These are phyloP conservation scores for Canavalia gladiata DNA, from an alignment of 306 rosid genomes.

Conservation along the genomic window DNA sequence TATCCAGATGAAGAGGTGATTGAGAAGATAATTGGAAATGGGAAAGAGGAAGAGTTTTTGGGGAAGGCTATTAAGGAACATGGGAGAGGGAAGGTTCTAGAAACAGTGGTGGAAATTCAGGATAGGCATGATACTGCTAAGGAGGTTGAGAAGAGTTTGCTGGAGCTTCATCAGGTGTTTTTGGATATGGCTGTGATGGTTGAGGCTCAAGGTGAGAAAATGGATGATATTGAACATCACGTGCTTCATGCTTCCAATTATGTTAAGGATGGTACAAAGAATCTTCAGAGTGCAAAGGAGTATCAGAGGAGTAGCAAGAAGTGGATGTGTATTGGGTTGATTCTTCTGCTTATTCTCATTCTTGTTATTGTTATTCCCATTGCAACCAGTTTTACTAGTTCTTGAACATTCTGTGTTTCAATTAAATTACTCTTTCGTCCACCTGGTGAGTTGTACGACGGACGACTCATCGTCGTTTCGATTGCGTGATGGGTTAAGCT, in stretches of 20 bases:
- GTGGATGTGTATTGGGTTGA: slow-evolving; percentile 76
- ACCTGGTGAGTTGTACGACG: not conserved
- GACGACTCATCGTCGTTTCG: slow-evolving; percentile 21
- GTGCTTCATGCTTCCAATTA: slow-evolving; percentile 77
- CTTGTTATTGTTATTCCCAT: slow-evolving; percentile 70
- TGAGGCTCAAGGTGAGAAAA: slow-evolving; percentile 91
- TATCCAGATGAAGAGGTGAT: slow-evolving; percentile 77
- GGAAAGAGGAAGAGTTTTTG: slow-evolving; percentile 67
- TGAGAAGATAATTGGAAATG: slow-evolving; percentile 79
- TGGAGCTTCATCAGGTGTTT: slow-evolving; percentile 87
- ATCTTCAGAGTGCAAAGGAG: slow-evolving; percentile 61
- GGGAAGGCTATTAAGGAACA: slow-evolving; percentile 72
- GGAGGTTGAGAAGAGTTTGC: slow-evolving; percentile 80
- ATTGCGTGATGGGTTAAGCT: not conserved
- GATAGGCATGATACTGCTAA: slow-evolving; percentile 82
- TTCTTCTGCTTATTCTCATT: slow-evolving; percentile 65
- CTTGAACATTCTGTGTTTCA: slow-evolving; percentile 42
- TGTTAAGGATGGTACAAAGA: slow-evolving; percentile 78
- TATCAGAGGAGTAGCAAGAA: slow-evolving; percentile 73
- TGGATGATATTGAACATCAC: slow-evolving; percentile 93
- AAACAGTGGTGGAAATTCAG: slow-evolving; percentile 87
- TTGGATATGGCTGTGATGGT: slow-evolving; percentile 97
- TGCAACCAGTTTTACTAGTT: slow-evolving; percentile 62
- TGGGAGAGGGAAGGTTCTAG: slow-evolving; percentile 85
- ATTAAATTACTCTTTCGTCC: no score